Evolutionary conservation across 179 eudicot genomes (phyloP), one percentile per base, ranked within the genome.

Genomic region (Beta macrorhiza): DNA sequence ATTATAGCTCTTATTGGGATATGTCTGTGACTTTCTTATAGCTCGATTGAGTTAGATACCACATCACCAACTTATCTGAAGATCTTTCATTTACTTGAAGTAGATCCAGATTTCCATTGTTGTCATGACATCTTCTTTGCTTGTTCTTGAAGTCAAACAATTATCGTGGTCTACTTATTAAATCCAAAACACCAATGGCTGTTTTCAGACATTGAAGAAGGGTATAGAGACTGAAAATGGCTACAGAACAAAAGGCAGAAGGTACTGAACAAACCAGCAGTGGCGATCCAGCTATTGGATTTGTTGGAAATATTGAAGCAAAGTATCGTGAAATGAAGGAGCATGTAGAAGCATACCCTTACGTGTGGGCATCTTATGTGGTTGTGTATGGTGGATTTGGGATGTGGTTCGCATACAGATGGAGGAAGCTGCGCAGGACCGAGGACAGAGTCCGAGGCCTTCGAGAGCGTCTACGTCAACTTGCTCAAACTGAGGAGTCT

Each of bases 351-450:
- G 74, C 93, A 29, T 94, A 90, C 75, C 97, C 97, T 0, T 91
- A 89, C 78, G 94, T 93, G 3, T 93, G 98, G 93, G 93, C 85
- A 14, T 92, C 98, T 57, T 94, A 94, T 78, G 76, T 81, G 12
- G 84, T 93, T 72, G 97, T 93, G 16, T 93, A 93, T 58, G 92
- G 96, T 29, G 91, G 92, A 19, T 85, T 94, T 85, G 92, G 92
- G 29, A 87, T 92, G 16, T 93, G 93, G 96, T 32, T 82, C 19
- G 79, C 96, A 13, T 93, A 93, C 82, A 87, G 97, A 78, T 94
- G 91, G 91, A 90, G 91, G 82, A 90, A 80, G 87, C 94, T 94
- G 13, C 91, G 93, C 0, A 86, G 51, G 69, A 92, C 97, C 4
- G 97, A 94, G 79, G 88, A 87, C 74, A 91, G 94, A 85, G 90